phyloP scores from a whole-genome alignment of 768 basidiomycete species.

The Phylloporus arenicola region DNA sequence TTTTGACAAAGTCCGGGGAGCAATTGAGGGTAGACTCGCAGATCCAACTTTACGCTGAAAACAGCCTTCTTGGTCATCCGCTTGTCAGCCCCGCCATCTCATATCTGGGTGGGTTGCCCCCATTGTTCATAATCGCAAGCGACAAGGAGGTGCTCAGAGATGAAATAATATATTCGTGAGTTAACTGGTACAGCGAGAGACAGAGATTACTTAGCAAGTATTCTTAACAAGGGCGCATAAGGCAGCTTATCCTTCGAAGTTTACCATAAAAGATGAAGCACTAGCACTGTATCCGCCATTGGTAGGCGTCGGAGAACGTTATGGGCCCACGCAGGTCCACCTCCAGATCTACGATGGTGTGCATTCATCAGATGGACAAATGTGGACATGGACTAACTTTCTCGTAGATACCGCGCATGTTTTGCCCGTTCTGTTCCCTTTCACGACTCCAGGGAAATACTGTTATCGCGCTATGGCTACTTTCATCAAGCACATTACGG shows the following conservation, averaged over 20 bases:
- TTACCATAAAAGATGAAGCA: constrained; percentile 42
- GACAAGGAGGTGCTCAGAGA: constrained; percentile 91
- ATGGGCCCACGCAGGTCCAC: constrained; percentile 75
- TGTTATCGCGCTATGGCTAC: constrained; percentile 74
- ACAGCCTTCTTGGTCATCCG: constrained; percentile 71
- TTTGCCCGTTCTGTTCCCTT: constrained; percentile 67
- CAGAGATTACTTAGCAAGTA: neutral
- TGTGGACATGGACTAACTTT: constrained; percentile 9
- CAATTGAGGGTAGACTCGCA: constrained; percentile 54
- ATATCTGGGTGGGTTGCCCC: constrained; percentile 88
- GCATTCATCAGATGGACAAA: constrained; percentile 15
- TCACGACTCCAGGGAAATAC: constrained; percentile 73
- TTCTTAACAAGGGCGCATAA: constrained; percentile 69
- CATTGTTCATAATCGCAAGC: constrained; percentile 77
- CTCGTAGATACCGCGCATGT: constrained; percentile 63
- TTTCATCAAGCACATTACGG: constrained; percentile 64
- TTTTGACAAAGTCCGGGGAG: constrained; percentile 48
- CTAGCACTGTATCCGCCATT: constrained; percentile 53
- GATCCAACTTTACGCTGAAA: constrained; percentile 83
- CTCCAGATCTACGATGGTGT: constrained; percentile 88
- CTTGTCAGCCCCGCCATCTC: constrained; percentile 75
- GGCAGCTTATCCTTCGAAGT: constrained; percentile 78
- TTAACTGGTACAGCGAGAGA: constrained; percentile 8
- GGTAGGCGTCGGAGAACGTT: constrained; percentile 46
- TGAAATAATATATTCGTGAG: constrained; percentile 82